Conservation (phyloP, 805 yeast species). For the Suhomyces pyralidae region DNA sequence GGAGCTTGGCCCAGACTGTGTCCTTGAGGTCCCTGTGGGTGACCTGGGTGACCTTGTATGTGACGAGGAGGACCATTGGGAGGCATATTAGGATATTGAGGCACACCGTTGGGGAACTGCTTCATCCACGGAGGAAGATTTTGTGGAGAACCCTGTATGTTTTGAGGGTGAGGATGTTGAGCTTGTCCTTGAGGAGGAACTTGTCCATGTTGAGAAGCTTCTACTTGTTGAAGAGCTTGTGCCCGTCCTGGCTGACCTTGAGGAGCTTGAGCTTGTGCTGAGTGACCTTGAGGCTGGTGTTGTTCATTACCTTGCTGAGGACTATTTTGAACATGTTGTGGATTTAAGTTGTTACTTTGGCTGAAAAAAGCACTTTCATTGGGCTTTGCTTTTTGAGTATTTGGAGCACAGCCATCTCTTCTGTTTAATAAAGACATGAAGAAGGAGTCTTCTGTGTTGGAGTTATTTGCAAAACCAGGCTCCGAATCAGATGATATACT, state of each 20-base stretch:
- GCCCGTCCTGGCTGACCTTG: conserved; percentile 9
- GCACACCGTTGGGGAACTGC: conserved; percentile 10
- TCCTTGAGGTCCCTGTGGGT: not conserved
- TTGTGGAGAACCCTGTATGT: conserved; percentile 1
- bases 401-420: conserved; percentile 14
- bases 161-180: not conserved
- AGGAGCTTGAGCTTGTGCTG: conserved; percentile 12
- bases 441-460: conserved; percentile 39
- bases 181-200: conserved; percentile 2
- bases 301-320: not conserved
- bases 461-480: not conserved
- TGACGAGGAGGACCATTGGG: conserved; percentile 10
- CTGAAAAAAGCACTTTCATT: not conserved
- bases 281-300: not conserved
- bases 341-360: not conserved
- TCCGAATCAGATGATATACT: conserved; percentile 1
- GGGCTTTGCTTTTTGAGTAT: not conserved
- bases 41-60: conserved; percentile 1
- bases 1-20: not conserved
- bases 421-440: conserved; percentile 46
- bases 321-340: not conserved
- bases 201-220: conserved; percentile 7
- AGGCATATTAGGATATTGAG: conserved; percentile 9
- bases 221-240: conserved; percentile 16
- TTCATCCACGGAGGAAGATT: conserved; percentile 27